Evolutionary conservation across 192 early-diverging fungal species (phyloP).

Genomic region (Coemansia nantahalensis): DNA sequence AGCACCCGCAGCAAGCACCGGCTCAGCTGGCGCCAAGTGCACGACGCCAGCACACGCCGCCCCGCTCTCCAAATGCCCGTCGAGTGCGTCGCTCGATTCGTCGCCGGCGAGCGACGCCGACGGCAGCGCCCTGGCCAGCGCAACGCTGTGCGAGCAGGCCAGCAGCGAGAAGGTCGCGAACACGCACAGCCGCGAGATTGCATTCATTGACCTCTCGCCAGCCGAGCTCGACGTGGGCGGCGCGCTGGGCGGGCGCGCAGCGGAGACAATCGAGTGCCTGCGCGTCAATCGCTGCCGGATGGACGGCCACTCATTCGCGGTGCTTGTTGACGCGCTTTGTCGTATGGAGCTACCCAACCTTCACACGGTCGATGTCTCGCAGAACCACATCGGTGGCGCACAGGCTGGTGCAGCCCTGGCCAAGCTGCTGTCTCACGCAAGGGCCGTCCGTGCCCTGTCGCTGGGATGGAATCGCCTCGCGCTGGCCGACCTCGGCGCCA

Average conservation of each 20-base stretch:
- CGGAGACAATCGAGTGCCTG: slow-evolving; percentile 43
- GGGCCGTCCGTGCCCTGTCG: slow-evolving; percentile 22
- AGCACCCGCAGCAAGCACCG: too few species aligned
- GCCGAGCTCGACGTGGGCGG: slow-evolving; percentile 27
- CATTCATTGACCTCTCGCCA: slow-evolving; percentile 31
- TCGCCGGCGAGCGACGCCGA: slow-evolving; percentile 12
- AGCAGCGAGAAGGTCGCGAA: not conserved
- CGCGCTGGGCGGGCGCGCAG: slow-evolving; percentile 31
- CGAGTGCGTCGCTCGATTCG: slow-evolving; percentile 18
- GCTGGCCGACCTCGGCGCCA: slow-evolving; percentile 20
- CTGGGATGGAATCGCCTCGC: slow-evolving; percentile 50
- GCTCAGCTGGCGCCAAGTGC: too few species aligned
- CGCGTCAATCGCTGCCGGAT: slow-evolving; percentile 52
- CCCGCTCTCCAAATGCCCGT: slow-evolving; percentile 24
- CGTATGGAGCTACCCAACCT: slow-evolving; percentile 18
- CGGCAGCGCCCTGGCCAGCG: too few species aligned
- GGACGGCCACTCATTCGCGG: slow-evolving; percentile 21
- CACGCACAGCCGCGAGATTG: slow-evolving; percentile 40
- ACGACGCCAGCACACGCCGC: too few species aligned
- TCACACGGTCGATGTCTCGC: slow-evolving; percentile 41
- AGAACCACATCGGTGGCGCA: slow-evolving; percentile 40
- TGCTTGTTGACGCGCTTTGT: slow-evolving; percentile 36
- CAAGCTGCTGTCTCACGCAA: slow-evolving; percentile 28
- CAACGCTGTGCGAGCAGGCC: slow-evolving; percentile 29
- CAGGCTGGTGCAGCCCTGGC: slow-evolving; percentile 27